Evolutionary conservation across 2,329 filamentous ascomycete species (phyloP), one percentile per base, ranked within the genome.

Genomic region (Aureobasidium zeae): DNA sequence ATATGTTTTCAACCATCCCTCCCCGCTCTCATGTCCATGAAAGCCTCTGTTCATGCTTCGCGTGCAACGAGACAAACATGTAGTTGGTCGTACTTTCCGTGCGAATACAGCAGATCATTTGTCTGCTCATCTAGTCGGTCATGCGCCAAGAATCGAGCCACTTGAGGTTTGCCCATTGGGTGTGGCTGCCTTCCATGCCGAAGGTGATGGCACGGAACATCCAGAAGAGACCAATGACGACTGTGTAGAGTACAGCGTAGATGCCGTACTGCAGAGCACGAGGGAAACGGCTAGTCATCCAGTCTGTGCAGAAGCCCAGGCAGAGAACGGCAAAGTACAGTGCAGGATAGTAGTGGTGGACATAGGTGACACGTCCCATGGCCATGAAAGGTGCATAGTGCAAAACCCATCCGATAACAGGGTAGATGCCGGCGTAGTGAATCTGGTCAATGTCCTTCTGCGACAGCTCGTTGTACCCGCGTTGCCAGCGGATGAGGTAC

Each of bases 291-390:
- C 80, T 74, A 34, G 86, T 77, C 50, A 81, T 71, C 81, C 86
- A 96, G 63, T 96, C 87, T 44, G 84, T 67, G 53, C 87, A 75
- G 73, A 98, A 98, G 43, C 88, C 89, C 49, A 88, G 78, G 12
- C 77, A 78, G 33, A 98, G 71, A 52, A 98, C 94, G 55, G 91
- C 88, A 63, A 96, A 98, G 71, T 96, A 98, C 9, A 98, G 77
- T 8, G 91, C 91, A 9, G 91, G 91, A 65, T 96, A 98, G 72
- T 98, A 98, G 70, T 98, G 91, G 65, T 98, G 91, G 44, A 98
- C 91, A 59, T 98, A 98, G 12, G 91, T 98, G 49, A 98, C 91
- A 73, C 91, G 86, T 9, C 87, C 91, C 93, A 98, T 98, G 59
- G 91, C 79, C 57, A 94, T 77, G 65, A 96, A 98, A 1, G 91